Evolutionary conservation across 495 filamentous ascomycete genomes (phyloP).

Genomic region (Chaetomium cochliodes): DNA sequence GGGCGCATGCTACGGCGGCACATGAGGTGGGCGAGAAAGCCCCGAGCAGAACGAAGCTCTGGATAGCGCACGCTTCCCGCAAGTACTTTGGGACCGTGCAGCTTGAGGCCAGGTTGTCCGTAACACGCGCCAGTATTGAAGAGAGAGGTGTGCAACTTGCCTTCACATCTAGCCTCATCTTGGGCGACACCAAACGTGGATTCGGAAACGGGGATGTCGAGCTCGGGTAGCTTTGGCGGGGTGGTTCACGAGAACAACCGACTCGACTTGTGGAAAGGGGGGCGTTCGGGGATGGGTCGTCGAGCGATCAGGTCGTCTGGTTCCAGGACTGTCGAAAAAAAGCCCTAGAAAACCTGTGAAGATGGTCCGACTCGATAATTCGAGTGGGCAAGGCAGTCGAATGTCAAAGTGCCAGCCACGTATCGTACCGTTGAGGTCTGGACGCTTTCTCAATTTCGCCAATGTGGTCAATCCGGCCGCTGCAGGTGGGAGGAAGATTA

Average conservation of each 20-base stretch:
- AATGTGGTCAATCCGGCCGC: slow-evolving; percentile 38
- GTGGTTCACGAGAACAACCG: slow-evolving; percentile 12
- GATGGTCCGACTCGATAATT: slow-evolving; percentile 10
- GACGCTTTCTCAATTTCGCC: slow-evolving; percentile 35
- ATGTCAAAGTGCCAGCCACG: slow-evolving; percentile 35
- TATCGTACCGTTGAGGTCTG: slow-evolving; percentile 27
- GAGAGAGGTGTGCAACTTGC: slow-evolving; percentile 50
- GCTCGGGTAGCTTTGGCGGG: slow-evolving; percentile 32
- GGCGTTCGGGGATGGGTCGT: slow-evolving; percentile 3
- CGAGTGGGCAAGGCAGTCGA: slow-evolving; percentile 15
- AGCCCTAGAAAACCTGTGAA: background rate
- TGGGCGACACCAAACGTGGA: slow-evolving; percentile 37
- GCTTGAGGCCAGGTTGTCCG: slow-evolving; percentile 26
- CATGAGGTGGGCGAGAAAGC: background rate
- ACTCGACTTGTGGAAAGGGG: slow-evolving; percentile 13
- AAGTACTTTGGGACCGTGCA: slow-evolving; percentile 1
- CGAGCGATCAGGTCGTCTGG: background rate
- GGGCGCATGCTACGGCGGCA: background rate
- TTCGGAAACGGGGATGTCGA: slow-evolving; percentile 11
- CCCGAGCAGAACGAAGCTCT: background rate
- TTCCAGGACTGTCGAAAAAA: background rate
- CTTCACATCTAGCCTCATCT: slow-evolving; percentile 90
- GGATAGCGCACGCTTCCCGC: slow-evolving; percentile 6
- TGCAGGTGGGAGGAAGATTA: slow-evolving; percentile 28
- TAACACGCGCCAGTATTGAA: slow-evolving; percentile 13